Base-by-base conservation (phyloP, 306 rosid species). In the Trichosanthes cucumerina region DNA sequence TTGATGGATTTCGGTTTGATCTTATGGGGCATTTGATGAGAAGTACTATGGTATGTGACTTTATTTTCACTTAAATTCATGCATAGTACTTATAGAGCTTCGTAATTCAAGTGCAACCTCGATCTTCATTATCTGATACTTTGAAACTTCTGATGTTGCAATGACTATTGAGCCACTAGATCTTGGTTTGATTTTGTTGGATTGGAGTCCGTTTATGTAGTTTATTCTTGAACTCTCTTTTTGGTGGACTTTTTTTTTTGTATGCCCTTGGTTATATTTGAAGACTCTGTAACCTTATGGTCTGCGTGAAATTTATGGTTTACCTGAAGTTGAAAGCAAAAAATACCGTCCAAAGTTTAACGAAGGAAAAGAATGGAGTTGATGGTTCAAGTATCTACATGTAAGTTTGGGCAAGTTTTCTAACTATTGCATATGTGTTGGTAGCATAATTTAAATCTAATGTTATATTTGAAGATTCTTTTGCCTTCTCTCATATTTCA, bases 21-120 rank as follows among this genome's bases (percentile, higher is more conserved):
- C 95, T 95, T 13, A 91, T 95, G 98, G 98, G 98, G 80, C 98
- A 95, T 79, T 87, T 95, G 79, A 92, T 95, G 98, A 92, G 87
- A 90, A 86, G 91, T 82, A 95, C 98, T 53, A 95, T 91, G 98
- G 98, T 95, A 87, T 44, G 86, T 52, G 53, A 56, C 79, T 82
- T 72, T 52, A 5, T 57, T 33, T 14, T 21, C 66, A 38, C 39
- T 57, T 38, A 15, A 57, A 39, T 39, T 36, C 79, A n/a, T n/a
- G 63, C 36, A 41, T 19, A 57, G 36, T 38, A 23, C 21, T 58
- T 57, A 44, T 28, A 26, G 26, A 50, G 23, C 79, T 33, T 34
- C 24, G 49, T 75, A 75, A 75, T 75, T 14, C 39, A 26, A 72
- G 39, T 72, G 77, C 77, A 72, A 3, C 8, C 2, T 28, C 36